Evolutionary conservation across 2,329 filamentous ascomycete species (phyloP), one percentile per base, ranked within the genome.

Genomic region (Westerdykella sp.): DNA sequence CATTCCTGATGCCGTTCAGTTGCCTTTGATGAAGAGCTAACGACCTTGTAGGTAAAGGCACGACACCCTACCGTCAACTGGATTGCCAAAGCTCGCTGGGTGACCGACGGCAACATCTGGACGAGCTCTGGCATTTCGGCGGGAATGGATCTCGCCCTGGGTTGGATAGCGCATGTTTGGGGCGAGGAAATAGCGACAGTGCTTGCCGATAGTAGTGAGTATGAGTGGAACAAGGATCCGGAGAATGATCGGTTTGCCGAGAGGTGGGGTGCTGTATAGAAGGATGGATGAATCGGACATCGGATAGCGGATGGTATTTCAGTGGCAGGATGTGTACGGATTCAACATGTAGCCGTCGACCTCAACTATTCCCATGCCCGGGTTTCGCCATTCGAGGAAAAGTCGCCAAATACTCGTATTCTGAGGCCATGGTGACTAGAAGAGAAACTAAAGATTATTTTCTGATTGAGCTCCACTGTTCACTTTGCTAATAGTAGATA

Each of bases 41-140:
- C 44, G 32, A 34, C 4, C 5, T 2, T 35, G 3, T 18, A 63
- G 49, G 73, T 78, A 7, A 74, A 66, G 2, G 57, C 66, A 1
- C 63, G 72, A 41, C 72, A 76, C 0, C 70, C 73, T 0, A 65
- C 71, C 0, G 78, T 82, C 0, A 61, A 76, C 0, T 87, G 83
- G 83, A 71, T 81, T 21, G 64, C 70, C 0, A 70, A 73, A 22
- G 83, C 83, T 15, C 71, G 83, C 32, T 86, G 80, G 77, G 77
- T 84, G 0, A 67, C 72, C 0, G 81, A 85, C 62, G 81, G 78
- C 4, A 81, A 84, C 45, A 67, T 84, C 6, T 86, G 82, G 81
- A 79, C 77, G 3, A 78, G 77, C 2, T 81, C 79, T 0, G 82
- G 83, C 0, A 73, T 84, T 5, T 74, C 73, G 40, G 80, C 81